These are phyloP conservation scores for Chrysochromulina tobinii DNA, from an alignment of 78 protist genomes.

Conservation along the genomic window DNA sequence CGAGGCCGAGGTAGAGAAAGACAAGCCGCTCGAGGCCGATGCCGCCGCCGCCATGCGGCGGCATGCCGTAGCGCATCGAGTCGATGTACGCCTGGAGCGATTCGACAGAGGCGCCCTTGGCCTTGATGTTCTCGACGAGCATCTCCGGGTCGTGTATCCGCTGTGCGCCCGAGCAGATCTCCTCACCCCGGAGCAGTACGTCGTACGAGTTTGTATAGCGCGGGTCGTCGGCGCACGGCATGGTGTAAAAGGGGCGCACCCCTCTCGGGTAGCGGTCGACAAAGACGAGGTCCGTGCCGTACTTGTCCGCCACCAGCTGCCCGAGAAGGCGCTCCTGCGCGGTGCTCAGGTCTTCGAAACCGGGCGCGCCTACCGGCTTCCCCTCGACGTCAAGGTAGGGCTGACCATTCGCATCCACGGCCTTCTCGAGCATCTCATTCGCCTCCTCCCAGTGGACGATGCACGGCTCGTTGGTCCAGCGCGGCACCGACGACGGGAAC, in stretches of 20 bases:
- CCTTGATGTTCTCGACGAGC: constrained; percentile 50
- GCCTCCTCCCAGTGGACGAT: constrained; percentile 38
- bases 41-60: constrained; percentile 99
- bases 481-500: constrained; percentile 26
- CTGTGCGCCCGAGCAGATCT: constrained; percentile 99
- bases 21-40: constrained; percentile 93
- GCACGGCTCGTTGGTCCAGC: neutral
- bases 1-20: constrained; percentile 93
- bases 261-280: constrained; percentile 89
- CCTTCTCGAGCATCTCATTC: neutral
- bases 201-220: constrained; percentile 95
- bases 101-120: constrained; percentile 29
- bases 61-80: constrained; percentile 92
- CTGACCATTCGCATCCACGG: neutral
- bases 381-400: too few relatives aligned
- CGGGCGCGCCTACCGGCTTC: neutral
- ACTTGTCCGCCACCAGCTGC: constrained; percentile 80
- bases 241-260: constrained; percentile 99
- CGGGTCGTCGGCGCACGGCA: constrained; percentile 85
- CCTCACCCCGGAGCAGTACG: constrained; percentile 97
- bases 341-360: constrained; percentile 51
- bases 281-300: constrained; percentile 94
- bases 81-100: constrained; percentile 82
- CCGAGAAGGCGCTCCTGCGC: constrained; percentile 90
- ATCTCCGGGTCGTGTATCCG: constrained; percentile 94